A percentile compares a stretch with the other conserved stretches of the same genome.
Evolutionary conservation across 2,329 filamentous ascomycete genomes (phyloP).

Genomic region (Pestalotiopsis sp.): DNA sequence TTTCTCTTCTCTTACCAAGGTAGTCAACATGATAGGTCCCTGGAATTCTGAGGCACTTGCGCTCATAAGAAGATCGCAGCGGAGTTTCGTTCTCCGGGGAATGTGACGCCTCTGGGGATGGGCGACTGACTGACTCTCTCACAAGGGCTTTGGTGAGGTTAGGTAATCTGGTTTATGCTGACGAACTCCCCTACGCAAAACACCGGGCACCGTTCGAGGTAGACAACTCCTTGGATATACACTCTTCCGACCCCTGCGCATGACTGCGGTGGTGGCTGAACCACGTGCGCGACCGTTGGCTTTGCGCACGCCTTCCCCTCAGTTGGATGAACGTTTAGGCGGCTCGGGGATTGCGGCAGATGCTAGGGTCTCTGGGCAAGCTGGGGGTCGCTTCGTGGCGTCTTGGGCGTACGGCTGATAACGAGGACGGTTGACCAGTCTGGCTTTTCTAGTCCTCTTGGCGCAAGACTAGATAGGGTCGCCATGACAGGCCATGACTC

Average conservation of each 20-base stretch:
- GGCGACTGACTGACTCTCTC: background rate
- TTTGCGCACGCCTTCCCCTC: background rate
- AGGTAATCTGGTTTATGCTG: background rate
- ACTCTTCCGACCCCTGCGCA: background rate
- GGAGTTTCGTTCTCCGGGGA: background rate
- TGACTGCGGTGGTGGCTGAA: background rate
- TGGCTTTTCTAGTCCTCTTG: background rate
- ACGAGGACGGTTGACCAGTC: background rate
- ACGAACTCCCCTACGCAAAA: too few relatives aligned
- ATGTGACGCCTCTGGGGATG: background rate
- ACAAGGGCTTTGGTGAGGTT: background rate
- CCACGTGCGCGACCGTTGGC: background rate
- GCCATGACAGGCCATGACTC: background rate
- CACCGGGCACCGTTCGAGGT: too few relatives aligned
- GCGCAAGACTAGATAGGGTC: background rate
- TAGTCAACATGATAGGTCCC: background rate
- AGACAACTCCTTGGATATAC: background rate
- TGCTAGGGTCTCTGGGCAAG: background rate
- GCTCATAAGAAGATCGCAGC: background rate
- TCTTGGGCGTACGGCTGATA: background rate
- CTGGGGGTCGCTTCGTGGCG: background rate
- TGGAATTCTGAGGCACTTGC: background rate
- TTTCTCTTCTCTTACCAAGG: background rate
- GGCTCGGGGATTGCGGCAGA: background rate
- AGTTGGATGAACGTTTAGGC: background rate